Percentiles rank a stretch among this genome's conserved stretches.
Evolutionary conservation across 176 grass and related monocot genomes (phyloP).

Genomic region (Phoenix roebelenii): DNA sequence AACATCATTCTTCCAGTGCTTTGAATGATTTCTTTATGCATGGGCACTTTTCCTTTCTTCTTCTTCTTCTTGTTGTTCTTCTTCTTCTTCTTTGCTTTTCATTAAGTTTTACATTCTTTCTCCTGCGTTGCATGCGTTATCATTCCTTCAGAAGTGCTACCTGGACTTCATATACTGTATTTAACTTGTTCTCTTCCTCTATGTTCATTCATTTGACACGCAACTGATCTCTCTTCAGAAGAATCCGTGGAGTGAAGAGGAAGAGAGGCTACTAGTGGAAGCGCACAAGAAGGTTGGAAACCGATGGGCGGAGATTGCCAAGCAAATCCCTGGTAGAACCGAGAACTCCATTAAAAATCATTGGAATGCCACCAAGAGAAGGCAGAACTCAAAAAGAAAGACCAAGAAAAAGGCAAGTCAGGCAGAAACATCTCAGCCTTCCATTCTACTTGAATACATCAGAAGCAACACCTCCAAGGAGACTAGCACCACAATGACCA

Average conservation of each 20-base stretch:
- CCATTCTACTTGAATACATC: constrained; percentile 60
- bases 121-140: too few relatives aligned
- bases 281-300: constrained; percentile 49
- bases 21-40: too few relatives aligned
- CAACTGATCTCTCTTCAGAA: constrained; percentile 27
- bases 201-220: not conserved
- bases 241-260: constrained; percentile 47
- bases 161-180: too few relatives aligned
- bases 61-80: too few relatives aligned
- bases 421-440: constrained; percentile 13
- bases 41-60: too few relatives aligned
- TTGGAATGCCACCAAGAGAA: constrained; percentile 69
- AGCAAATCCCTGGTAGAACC: constrained; percentile 39
- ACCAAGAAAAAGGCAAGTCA: constrained; percentile 46
- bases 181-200: not conserved
- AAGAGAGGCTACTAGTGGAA: constrained; percentile 40
- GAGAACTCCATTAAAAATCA: constrained; percentile 88
- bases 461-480: not conserved
- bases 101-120: too few relatives aligned
- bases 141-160: too few relatives aligned
- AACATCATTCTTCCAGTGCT: too few relatives aligned
- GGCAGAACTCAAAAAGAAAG: constrained; percentile 37
- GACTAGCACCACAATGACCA: not conserved
- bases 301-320: constrained; percentile 49
- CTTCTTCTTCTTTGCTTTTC: too few relatives aligned